phyloP scores from a whole-genome alignment of 2,329 filamentous ascomycete genomes.

The Annulohypoxylon truncatum region DNA sequence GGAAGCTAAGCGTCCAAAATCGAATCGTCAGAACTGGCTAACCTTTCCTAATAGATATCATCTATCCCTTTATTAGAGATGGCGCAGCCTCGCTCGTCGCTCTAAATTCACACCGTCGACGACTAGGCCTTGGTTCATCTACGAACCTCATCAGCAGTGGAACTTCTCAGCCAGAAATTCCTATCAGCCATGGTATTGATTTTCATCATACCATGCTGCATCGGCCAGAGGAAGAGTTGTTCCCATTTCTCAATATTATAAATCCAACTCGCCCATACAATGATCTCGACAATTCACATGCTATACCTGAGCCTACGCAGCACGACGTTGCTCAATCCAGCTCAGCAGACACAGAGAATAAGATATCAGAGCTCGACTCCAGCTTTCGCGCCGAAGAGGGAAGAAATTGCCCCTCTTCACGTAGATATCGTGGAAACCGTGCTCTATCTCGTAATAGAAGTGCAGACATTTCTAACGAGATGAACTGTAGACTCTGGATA shows the following conservation, averaged over 20 bases:
- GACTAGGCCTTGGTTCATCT: slow-evolving; percentile 4
- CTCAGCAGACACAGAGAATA: background rate
- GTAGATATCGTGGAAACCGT: slow-evolving; percentile 2
- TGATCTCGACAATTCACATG: background rate
- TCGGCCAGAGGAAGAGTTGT: too few species aligned
- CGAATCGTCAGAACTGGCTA: background rate
- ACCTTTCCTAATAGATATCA: background rate
- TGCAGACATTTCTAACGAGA: slow-evolving; percentile 8
- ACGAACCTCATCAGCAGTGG: slow-evolving; percentile 6
- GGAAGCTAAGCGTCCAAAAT: background rate
- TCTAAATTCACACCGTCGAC: background rate
- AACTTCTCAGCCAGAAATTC: background rate
- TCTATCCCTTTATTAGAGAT: background rate
- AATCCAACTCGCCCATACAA: background rate
- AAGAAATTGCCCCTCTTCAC: background rate
- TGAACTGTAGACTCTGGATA: slow-evolving; percentile 23
- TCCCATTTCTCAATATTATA: background rate
- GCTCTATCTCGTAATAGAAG: background rate
- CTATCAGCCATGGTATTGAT: background rate
- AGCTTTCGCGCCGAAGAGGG: background rate
- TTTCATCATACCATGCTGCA: too few species aligned
- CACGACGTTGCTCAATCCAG: too few species aligned
- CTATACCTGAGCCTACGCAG: too few species aligned
- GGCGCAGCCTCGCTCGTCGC: background rate
- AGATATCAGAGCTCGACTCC: background rate